Evolutionary conservation across 306 rosid species (phyloP), one percentile per base, ranked within the genome.

Genomic region (Ziziphus jujuba): DNA sequence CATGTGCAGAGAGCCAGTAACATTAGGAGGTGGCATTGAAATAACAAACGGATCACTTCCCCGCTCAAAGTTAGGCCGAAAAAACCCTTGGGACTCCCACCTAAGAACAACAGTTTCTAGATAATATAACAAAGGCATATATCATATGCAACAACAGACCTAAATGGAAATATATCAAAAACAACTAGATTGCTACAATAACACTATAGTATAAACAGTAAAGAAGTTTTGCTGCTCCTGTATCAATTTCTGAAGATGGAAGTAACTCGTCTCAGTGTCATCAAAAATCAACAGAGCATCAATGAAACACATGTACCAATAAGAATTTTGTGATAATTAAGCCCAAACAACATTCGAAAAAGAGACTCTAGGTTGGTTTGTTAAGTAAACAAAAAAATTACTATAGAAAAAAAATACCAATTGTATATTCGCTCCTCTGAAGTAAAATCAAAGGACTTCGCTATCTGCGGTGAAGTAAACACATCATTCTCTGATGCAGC

Each of bases 61-160:
- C 23, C 71, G 84, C 34, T 87, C 95, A 63, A 81, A 69, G 72
- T 77, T 82, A 51, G 98, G 98, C 81, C 66, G 84, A 75, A 92
- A 89, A 78, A 85, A 82, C 54, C 98, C 98, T 78, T 89, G 97
- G 74, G 98, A 87, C 76, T 92, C 98, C 98, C 98, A 92, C 98
- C 98, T 92, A 78, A 66, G 68, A 82, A 64, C 74, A 36, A 75
- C 17, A 75, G 76, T 22, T 35, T 66, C 23, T 17, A 80, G 71
- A 61, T 4, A 77, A 67, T 44, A 62, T 55, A 34, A 11, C 17
- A 17, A 5, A 47, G 17, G 51, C 17, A 47, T 47, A 17, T 17
- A 47, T 47, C 51, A 47, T 10, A 47, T 47, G 51, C 51, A 47
- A 17, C 51, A 47, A 44, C 5, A 47, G 2, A 40, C 9, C 12